phyloP scores from a whole-genome alignment of 148 eudicot species.

The Cornus kousa region DNA sequence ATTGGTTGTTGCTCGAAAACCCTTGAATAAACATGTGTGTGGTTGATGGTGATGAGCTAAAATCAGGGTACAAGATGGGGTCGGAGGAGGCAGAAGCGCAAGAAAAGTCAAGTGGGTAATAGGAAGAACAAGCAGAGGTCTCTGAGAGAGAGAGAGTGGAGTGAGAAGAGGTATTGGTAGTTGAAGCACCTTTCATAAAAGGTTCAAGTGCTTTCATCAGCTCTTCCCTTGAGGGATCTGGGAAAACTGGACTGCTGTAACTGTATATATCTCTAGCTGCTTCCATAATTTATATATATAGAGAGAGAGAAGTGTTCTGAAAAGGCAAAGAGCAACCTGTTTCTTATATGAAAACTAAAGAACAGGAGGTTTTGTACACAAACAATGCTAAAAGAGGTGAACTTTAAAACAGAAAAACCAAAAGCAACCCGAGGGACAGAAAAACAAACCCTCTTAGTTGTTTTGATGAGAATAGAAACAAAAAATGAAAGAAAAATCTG shows the following conservation, averaged over 20 bases:
- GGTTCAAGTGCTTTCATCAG: slow-evolving; percentile 66
- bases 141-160: neutral
- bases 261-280: slow-evolving; percentile 42
- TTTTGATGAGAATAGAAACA: neutral
- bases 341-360: slow-evolving; percentile 29
- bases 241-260: slow-evolving; percentile 31
- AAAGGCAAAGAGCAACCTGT: slow-evolving; percentile 12
- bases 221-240: slow-evolving; percentile 52
- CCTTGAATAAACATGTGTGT: slow-evolving; percentile 26
- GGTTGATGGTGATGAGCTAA: slow-evolving; percentile 22
- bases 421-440: slow-evolving; percentile 24
- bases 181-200: slow-evolving; percentile 52
- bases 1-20: slow-evolving; percentile 24
- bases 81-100: slow-evolving; percentile 7
- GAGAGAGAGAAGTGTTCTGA: neutral
- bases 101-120: too few species aligned
- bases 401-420: slow-evolving; percentile 8
- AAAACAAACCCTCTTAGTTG: slow-evolving; percentile 34
- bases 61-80: slow-evolving; percentile 19
- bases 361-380: slow-evolving; percentile 15
- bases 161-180: slow-evolving; percentile 16
- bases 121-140: slow-evolving; percentile 11
- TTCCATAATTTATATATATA: slow-evolving; percentile 27
- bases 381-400: neutral
- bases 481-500: slow-evolving; percentile 4